phyloP scores from a whole-genome alignment of 1,284 basidiomycete genomes.

The Ustilago hordei region DNA sequence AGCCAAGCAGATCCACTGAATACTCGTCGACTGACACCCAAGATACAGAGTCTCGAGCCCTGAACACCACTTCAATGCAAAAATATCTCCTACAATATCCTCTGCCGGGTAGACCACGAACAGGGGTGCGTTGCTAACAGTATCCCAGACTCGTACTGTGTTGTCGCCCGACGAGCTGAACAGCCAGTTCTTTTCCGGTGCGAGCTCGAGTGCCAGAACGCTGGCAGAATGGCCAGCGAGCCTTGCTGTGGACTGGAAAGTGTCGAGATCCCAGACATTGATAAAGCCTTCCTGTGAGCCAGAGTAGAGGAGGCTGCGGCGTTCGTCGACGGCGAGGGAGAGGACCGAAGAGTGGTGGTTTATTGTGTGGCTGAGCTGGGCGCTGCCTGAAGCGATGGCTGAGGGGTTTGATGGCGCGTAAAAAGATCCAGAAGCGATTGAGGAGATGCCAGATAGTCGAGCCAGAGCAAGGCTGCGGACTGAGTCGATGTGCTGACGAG shows the following conservation, averaged over 20 bases:
- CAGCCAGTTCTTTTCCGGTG: constrained; percentile 72
- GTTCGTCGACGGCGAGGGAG: constrained; percentile 59
- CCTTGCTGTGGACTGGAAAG: constrained; percentile 43
- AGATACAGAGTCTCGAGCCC: constrained; percentile 81
- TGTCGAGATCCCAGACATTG: constrained; percentile 58
- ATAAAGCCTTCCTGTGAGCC: constrained; percentile 58
- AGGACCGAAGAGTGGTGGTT: constrained; percentile 56
- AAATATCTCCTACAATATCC: constrained; percentile 90
- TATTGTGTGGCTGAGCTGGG: constrained; percentile 54
- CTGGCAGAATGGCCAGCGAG: constrained; percentile 82
- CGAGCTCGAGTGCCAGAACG: constrained; percentile 84
- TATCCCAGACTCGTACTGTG: constrained; percentile 82
- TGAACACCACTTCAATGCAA: constrained; percentile 81
- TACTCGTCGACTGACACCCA: constrained; percentile 83
- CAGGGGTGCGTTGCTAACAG: constrained; percentile 77
- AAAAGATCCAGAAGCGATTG: not conserved
- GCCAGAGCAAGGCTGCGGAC: constrained; percentile 23
- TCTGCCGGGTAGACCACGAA: constrained; percentile 85
- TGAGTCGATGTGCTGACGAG: constrained; percentile 11
- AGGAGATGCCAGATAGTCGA: constrained; percentile 4
- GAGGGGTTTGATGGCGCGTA: constrained; percentile 4
- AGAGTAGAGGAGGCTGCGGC: constrained; percentile 48
- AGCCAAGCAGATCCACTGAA: constrained; percentile 57
- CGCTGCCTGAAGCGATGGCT: constrained; percentile 2
- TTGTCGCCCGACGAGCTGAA: constrained; percentile 63